Evolutionary conservation across 139 green algal species (phyloP).

Genomic region (Helicosporidium sp.): DNA sequence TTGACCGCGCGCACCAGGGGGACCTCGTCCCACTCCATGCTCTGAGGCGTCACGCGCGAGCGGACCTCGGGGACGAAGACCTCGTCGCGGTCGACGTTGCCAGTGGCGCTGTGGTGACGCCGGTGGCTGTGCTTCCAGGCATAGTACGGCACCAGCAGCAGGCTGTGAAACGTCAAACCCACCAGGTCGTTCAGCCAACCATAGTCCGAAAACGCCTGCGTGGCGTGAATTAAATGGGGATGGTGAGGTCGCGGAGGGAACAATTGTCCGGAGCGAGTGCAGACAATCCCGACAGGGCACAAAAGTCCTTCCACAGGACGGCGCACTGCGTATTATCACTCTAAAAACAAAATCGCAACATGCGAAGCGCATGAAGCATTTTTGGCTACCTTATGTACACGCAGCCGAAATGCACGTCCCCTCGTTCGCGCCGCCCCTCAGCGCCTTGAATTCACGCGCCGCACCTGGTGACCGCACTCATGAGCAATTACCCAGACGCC

Average conservation of each 20-base stretch:
- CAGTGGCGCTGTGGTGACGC: conserved; percentile 74
- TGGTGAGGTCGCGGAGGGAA: too few relatives aligned
- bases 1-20: conserved; percentile 14
- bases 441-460: too few relatives aligned
- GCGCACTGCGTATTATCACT: too few relatives aligned
- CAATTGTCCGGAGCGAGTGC: too few relatives aligned
- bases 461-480: conserved; percentile 59
- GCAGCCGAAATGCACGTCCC: too few relatives aligned
- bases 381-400: too few relatives aligned
- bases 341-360: too few relatives aligned
- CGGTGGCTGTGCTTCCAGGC: conserved; percentile 79
- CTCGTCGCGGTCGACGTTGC: conserved; percentile 53
- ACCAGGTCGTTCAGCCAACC: conserved; percentile 53
- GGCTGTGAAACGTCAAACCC: conserved; percentile 54
- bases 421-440: too few relatives aligned
- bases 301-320: too few relatives aligned
- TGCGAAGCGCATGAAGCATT: too few relatives aligned
- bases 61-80: conserved; percentile 54
- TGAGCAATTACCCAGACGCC: conserved; percentile 66
- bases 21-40: conserved; percentile 9
- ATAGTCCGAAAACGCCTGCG: conserved; percentile 44
- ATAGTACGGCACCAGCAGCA: conserved; percentile 71
- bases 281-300: too few relatives aligned
- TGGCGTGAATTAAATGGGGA: too few relatives aligned
- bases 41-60: conserved; percentile 5